A percentile compares a stretch with the other conserved stretches of the same genome.
Evolutionary conservation across 1,284 basidiomycete genomes (phyloP).

Genomic region (Heterobasidion annosum): DNA sequence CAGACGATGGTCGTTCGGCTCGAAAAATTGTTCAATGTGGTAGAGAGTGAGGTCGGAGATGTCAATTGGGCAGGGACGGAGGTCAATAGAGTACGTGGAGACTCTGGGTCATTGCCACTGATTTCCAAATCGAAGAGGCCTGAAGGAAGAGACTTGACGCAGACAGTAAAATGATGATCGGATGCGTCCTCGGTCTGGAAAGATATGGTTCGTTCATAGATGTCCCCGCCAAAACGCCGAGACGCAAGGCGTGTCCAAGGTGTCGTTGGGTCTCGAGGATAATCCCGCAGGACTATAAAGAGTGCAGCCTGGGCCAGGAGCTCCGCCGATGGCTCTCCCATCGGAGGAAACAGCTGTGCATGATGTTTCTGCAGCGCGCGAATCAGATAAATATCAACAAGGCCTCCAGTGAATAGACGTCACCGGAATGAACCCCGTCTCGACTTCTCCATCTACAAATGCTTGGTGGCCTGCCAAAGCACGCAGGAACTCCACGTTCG

Average conservation of each 20-base stretch:
- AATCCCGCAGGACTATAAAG: constrained; percentile 64
- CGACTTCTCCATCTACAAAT: constrained; percentile 78
- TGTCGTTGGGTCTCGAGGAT: constrained; percentile 26
- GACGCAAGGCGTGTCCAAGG: constrained; percentile 67
- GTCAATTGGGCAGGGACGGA: constrained; percentile 46
- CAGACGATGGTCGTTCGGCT: constrained; percentile 61
- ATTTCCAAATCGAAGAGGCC: constrained; percentile 51
- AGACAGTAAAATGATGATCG: constrained; percentile 31
- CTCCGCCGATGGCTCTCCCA: constrained; percentile 47
- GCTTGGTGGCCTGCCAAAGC: constrained; percentile 68
- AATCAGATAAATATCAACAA: constrained; percentile 1
- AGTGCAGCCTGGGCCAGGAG: constrained; percentile 74
- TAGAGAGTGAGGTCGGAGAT: constrained; percentile 39
- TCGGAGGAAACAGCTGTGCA: constrained; percentile 64
- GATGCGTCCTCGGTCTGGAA: constrained; percentile 42
- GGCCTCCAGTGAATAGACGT: background rate
- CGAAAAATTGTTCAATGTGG: constrained; percentile 38
- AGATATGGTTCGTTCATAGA: constrained; percentile 48
- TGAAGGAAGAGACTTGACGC: constrained; percentile 30
- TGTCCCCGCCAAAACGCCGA: constrained; percentile 71
- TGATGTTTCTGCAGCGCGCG: constrained; percentile 57
- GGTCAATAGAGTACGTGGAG: constrained; percentile 27
- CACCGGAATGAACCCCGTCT: constrained; percentile 89
- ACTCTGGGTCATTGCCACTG: constrained; percentile 18
- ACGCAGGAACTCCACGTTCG: constrained; percentile 86